Percentiles rank a stretch among this genome's conserved stretches.
Evolutionary conservation across 495 filamentous ascomycete genomes (phyloP).

Genomic region (Polyplosphaeria fusca): DNA sequence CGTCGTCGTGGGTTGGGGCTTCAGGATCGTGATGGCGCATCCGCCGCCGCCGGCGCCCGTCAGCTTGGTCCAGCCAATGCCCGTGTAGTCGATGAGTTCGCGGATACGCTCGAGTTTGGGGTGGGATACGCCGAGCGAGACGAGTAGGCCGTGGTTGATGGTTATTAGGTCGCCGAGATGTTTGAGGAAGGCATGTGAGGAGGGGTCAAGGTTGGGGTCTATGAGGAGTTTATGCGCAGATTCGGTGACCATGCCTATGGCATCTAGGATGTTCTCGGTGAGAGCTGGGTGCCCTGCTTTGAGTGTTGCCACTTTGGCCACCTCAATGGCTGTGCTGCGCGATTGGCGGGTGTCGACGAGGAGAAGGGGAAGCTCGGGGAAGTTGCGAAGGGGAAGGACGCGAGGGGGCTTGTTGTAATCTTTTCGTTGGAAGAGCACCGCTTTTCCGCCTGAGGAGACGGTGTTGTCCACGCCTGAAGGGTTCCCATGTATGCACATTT

Average conservation of each 20-base stretch:
- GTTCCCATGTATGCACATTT: conserved; percentile 95
- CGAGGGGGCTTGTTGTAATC: conserved; percentile 74
- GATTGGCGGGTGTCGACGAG: conserved; percentile 82
- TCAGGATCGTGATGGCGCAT: conserved; percentile 87
- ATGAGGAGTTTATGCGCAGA: conserved; percentile 70
- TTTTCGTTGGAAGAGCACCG: conserved; percentile 78
- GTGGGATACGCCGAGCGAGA: conserved; percentile 87
- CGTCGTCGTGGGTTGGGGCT: conserved; percentile 48
- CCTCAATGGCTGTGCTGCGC: conserved; percentile 77
- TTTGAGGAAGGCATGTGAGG: conserved; percentile 56
- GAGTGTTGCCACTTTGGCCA: conserved; percentile 77
- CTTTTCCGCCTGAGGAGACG: conserved; percentile 88
- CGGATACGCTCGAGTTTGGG: conserved; percentile 87
- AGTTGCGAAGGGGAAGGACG: conserved; percentile 74
- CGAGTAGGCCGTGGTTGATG: conserved; percentile 88
- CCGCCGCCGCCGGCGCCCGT: conserved; percentile 94
- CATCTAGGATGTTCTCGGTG: conserved; percentile 72
- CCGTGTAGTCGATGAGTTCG: conserved; percentile 81
- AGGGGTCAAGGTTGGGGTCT: conserved; percentile 57
- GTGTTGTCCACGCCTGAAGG: conserved; percentile 97
- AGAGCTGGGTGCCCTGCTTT: conserved; percentile 66
- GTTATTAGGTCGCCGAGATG: conserved; percentile 81
- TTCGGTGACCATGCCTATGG: conserved; percentile 75
- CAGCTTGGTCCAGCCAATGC: conserved; percentile 95
- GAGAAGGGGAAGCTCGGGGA: conserved; percentile 85